Base-by-base conservation (phyloP, 768 basidiomycete genomes). In the Hericium alpestre region DNA sequence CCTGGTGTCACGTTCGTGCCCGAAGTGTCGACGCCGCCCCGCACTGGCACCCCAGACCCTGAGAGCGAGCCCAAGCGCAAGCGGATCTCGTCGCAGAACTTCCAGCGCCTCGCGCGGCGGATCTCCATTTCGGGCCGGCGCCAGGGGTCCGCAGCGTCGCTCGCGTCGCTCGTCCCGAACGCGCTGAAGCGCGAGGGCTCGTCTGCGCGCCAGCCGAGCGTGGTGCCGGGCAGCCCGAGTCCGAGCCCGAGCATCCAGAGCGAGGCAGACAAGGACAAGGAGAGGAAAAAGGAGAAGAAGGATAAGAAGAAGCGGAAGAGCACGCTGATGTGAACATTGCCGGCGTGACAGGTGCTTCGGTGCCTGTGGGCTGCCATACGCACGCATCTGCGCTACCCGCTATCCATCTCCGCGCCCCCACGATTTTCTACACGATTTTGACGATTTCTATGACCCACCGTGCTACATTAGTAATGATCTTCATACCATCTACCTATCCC, bases 11-110 rank as follows among this genome's bases (percentile, higher is more conserved):
- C 88, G 2, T 91, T 91, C 67, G 84, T 81, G 58, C 71, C 76
- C 15, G 75, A 73, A 51, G 71, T 78, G 32, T 58, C 76, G 43
- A 76, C 82, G 4, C 84, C 85, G n/a, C 74, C 80, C 2, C 82
- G 87, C 32, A 78, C 77, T 39, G 82, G 79, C n/a, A 82, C 87
- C 7, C 87, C 89, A 5, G 86, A 90, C 64, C 76, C 76, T 1
- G 87, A 86, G 3, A 66, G 78, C n/a, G 88, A 88, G 64, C 81
- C 81, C 38, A 90, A 89, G 73, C 76, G 88, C 59, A 88, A 86
- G 66, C 80, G 87, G 18, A 89, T 87, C 57, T 84, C 87, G 9
- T 86, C 87, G 25, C 90, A 93, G 67, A 91, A 91, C 65, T 88
- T 93, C 75, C 87, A 90, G 67, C 79, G 87, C 16, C 66, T 92